A percentile compares a stretch with the other conserved stretches of the same genome.
These are phyloP conservation scores for Entamoeba histolytica DNA, from an alignment of 208 protist genomes.

Conservation along the genomic window DNA sequence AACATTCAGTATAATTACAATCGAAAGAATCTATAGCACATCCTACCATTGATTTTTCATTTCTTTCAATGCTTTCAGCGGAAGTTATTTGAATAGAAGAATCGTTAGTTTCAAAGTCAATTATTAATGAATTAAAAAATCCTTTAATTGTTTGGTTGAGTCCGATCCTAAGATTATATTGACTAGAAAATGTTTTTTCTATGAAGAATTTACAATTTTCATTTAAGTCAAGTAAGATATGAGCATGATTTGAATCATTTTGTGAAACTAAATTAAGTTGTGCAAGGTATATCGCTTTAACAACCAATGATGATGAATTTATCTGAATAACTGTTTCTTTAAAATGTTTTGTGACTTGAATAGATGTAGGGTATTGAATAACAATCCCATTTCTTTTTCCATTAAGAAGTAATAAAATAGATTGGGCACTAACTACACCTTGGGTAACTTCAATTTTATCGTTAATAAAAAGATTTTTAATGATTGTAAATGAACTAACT, in stretches of 20 bases:
- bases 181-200: not conserved
- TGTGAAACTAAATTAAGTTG: not conserved
- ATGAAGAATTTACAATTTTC: not conserved
- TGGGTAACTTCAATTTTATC: not conserved
- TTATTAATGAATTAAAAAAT: not conserved
- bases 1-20: not conserved
- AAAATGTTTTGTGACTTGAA: not conserved
- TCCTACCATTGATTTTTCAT: not conserved
- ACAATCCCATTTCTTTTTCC: not conserved
- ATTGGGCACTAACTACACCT: not conserved
- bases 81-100: not conserved
- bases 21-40: not conserved
- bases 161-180: not conserved
- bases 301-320: not conserved
- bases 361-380: not conserved
- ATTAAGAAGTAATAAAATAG: not conserved
- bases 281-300: not conserved
- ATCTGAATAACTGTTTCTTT: not conserved
- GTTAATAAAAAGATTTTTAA: not conserved
- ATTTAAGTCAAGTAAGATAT: not conserved
- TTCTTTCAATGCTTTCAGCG: not conserved
- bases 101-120: not conserved
- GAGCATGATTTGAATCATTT: not conserved
- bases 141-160: not conserved
- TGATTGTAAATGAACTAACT: not conserved